A percentile compares a stretch with the other conserved stretches of the same genome.
Evolutionary conservation across 1,284 basidiomycete species (phyloP).

Genomic region (Trametes versicolor): DNA sequence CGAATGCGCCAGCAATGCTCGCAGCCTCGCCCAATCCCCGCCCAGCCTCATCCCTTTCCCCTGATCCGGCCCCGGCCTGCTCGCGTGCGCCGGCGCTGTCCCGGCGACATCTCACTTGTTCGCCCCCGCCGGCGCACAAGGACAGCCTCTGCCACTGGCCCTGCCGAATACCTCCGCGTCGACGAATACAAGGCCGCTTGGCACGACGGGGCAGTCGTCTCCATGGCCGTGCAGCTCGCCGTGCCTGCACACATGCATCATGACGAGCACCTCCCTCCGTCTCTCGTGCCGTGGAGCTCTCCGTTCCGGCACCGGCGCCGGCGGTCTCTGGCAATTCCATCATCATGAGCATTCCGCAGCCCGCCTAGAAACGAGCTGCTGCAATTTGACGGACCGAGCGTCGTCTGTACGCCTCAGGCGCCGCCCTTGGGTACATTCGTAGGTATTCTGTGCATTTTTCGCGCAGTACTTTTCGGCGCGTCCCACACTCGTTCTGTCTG

Average conservation of each 20-base stretch:
- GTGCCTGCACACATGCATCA: background rate
- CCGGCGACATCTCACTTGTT: background rate
- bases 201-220: background rate
- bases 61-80: constrained; percentile 19
- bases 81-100: constrained; percentile 5
- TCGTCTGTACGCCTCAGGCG: background rate
- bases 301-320: constrained; percentile 14
- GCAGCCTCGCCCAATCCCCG: constrained; percentile 16
- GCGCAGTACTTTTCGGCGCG: background rate
- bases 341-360: constrained; percentile 22
- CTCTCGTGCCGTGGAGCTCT: constrained; percentile 8
- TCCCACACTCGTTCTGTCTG: background rate
- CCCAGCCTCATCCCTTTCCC: background rate
- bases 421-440: background rate
- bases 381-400: background rate
- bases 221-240: background rate
- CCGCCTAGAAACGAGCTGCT: constrained; percentile 22
- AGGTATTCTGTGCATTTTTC: constrained; percentile 7
- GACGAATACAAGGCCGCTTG: no score
- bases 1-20: constrained; percentile 21
- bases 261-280: background rate
- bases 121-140: background rate
- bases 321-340: constrained; percentile 1
- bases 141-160: constrained; percentile 2
- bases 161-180: background rate